phyloP scores from a whole-genome alignment of 208 protist genomes.

The Leishmania major region DNA sequence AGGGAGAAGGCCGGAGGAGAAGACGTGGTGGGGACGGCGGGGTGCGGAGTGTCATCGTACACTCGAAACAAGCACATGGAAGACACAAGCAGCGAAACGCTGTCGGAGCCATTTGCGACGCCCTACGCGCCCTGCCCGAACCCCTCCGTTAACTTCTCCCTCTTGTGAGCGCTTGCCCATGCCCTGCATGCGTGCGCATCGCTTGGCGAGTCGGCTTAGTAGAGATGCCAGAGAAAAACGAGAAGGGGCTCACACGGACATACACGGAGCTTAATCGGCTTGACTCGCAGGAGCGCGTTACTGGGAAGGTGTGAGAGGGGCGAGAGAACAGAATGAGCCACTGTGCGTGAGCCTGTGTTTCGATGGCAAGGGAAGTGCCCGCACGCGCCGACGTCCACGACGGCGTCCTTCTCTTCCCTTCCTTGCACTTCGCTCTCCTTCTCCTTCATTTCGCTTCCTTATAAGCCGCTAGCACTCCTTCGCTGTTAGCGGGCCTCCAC shows the following conservation, averaged over 20 bases:
- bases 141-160: background rate
- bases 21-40: background rate
- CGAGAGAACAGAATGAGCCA: background rate
- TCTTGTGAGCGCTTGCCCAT: background rate
- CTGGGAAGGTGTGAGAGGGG: background rate
- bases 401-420: background rate
- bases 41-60: background rate
- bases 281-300: background rate
- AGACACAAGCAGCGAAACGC: background rate
- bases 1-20: background rate
- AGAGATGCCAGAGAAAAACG: background rate
- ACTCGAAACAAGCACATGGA: background rate
- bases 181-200: background rate
- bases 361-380: background rate
- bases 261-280: background rate
- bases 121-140: background rate
- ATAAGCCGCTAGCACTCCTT: background rate
- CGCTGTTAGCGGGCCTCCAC: background rate
- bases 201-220: background rate
- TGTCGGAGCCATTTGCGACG: background rate
- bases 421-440: background rate
- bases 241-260: constrained; percentile 1
- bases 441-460: background rate
- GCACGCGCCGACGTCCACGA: background rate
- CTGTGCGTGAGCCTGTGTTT: background rate